Evolutionary conservation across 208 protist species (phyloP).

Genomic region (Endotrypanum monterogeii): DNA sequence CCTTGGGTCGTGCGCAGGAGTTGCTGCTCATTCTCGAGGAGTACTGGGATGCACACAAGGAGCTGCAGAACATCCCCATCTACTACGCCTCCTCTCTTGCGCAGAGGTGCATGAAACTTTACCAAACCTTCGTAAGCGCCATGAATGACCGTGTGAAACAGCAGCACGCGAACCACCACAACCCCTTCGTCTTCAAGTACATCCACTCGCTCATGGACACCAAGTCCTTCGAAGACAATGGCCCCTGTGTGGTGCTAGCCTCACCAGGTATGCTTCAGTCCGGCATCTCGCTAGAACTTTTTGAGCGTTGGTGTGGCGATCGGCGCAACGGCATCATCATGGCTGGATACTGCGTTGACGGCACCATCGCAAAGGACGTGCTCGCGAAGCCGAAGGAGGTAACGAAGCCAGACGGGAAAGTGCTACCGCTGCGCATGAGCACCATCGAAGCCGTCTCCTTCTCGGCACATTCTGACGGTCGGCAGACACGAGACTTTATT

Average conservation of each 20-base stretch:
- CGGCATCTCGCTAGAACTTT: slow-evolving; percentile 97
- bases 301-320: slow-evolving; percentile 98
- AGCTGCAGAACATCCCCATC: slow-evolving; percentile 98
- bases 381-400: slow-evolving; percentile 87
- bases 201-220: slow-evolving; percentile 93
- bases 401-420: slow-evolving; percentile 86
- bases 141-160: slow-evolving; percentile 97
- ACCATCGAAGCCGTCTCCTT: slow-evolving; percentile 97
- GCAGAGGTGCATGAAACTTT: slow-evolving; percentile 98
- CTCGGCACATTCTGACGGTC: slow-evolving; percentile 97
- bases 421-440: slow-evolving; percentile 90
- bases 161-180: slow-evolving; percentile 91
- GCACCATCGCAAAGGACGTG: slow-evolving; percentile 96
- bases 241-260: slow-evolving; percentile 95
- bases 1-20: slow-evolving; percentile 98
- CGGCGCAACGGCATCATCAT: slow-evolving; percentile 97
- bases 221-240: slow-evolving; percentile 92
- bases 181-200: slow-evolving; percentile 98
- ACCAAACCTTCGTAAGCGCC: slow-evolving; percentile 97
- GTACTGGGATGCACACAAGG: slow-evolving; percentile 97
- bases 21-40: slow-evolving; percentile 99
- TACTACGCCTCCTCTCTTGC: slow-evolving; percentile 99
- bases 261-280: slow-evolving; percentile 97
- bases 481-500: slow-evolving; percentile 93
- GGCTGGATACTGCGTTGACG: slow-evolving; percentile 97